Percentiles rank a stretch among this genome's conserved stretches.
Evolutionary conservation across 2,329 filamentous ascomycete species (phyloP).

Genomic region (Fusarium subglutinans): DNA sequence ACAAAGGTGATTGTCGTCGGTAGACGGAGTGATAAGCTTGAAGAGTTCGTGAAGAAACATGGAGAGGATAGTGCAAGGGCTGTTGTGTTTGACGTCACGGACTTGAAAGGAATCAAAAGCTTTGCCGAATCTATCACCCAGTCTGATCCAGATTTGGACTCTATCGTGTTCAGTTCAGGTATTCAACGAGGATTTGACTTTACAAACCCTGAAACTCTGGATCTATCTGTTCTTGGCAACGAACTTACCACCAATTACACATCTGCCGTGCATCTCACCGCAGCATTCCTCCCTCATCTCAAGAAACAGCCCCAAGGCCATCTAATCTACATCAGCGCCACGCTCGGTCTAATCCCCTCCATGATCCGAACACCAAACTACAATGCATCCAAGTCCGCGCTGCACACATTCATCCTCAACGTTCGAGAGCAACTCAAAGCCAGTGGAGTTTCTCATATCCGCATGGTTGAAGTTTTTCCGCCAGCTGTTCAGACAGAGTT

Average conservation of each 20-base stretch:
- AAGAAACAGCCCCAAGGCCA: conserved; percentile 19
- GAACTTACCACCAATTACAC: conserved; percentile 43
- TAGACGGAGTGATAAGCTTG: conserved; percentile 58
- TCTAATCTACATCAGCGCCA: conserved; percentile 40
- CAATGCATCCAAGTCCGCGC: conserved; percentile 41
- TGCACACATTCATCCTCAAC: conserved; percentile 41
- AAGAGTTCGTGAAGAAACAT: conserved; percentile 56
- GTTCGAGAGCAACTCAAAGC: conserved; percentile 35
- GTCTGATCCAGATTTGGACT: conserved; percentile 48
- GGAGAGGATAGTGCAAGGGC: conserved; percentile 51
- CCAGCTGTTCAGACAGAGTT: conserved; percentile 45
- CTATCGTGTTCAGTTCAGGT: conserved; percentile 66
- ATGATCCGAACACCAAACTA: conserved; percentile 43
- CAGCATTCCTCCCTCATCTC: conserved; percentile 43
- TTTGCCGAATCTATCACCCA: conserved; percentile 29
- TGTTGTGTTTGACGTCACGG: conserved; percentile 55
- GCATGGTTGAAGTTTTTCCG: conserved; percentile 43
- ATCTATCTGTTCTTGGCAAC: conserved; percentile 42
- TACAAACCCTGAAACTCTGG: conserved; percentile 36
- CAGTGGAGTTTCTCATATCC: conserved; percentile 10
- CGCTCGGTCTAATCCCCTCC: conserved; percentile 32
- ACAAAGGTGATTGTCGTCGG: conserved; percentile 58
- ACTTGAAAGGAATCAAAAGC: conserved; percentile 47
- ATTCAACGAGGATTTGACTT: conserved; percentile 57
- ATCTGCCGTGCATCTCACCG: conserved; percentile 40